Percentiles rank a stretch among this genome's conserved stretches.
phyloP scores from a whole-genome alignment of 1,284 basidiomycete species.

The Fistulinella cinereoalba region DNA sequence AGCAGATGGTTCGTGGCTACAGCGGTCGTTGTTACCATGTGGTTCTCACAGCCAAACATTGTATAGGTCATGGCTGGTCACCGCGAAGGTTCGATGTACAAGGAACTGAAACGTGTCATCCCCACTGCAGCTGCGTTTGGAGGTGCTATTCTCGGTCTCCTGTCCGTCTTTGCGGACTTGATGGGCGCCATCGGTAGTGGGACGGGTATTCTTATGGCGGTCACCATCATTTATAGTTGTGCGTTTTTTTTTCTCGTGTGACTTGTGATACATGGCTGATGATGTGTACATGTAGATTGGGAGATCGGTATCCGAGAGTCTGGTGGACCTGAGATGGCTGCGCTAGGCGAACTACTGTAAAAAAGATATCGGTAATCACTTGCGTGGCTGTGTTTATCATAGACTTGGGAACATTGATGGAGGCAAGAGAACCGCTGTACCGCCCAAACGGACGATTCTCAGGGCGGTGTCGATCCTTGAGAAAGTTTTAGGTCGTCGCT shows the following conservation, averaged over 20 bases:
- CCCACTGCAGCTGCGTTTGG: conserved; percentile 97
- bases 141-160: conserved; percentile 90
- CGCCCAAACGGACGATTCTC: too few relatives aligned
- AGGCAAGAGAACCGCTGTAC: too few relatives aligned
- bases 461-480: too few relatives aligned
- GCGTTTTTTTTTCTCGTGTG: conserved; percentile 10
- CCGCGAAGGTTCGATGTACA: conserved; percentile 97
- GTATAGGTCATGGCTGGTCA: conserved; percentile 90
- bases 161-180: conserved; percentile 95
- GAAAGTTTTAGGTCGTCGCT: too few relatives aligned
- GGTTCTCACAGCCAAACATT: neutral
- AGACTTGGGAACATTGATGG: too few relatives aligned
- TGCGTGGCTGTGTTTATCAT: too few relatives aligned
- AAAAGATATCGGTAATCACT: too few relatives aligned
- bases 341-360: conserved; percentile 63
- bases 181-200: conserved; percentile 96
- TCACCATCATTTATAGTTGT: conserved; percentile 95
- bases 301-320: conserved; percentile 50
- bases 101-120: conserved; percentile 96
- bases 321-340: conserved; percentile 71
- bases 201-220: conserved; percentile 97
- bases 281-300: conserved; percentile 20
- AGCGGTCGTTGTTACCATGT: too few relatives aligned
- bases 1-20: conserved; percentile 73
- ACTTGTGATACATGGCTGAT: neutral